A percentile compares a stretch with the other conserved stretches of the same genome.
phyloP scores from a whole-genome alignment of 192 early-diverging fungal genomes.

The Piromyces finnis region DNA sequence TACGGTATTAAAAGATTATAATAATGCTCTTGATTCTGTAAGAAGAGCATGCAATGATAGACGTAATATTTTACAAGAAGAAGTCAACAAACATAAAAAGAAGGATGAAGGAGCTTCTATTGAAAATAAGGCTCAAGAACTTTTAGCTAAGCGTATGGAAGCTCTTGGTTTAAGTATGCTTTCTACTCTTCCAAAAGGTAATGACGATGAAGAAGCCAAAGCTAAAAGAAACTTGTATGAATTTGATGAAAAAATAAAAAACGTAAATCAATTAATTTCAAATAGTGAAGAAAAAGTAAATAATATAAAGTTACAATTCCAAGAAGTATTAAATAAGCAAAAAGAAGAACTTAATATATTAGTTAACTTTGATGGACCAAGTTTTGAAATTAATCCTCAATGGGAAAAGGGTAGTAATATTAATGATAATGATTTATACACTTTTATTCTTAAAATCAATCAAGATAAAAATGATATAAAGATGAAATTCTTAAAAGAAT shows the following conservation, averaged over 20 bases:
- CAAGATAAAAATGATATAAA: neutral
- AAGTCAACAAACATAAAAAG: neutral
- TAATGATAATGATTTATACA: neutral
- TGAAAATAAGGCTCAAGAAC: neutral
- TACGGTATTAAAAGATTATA: neutral
- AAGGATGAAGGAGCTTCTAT: neutral
- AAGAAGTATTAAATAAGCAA: neutral
- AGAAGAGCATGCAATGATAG: neutral
- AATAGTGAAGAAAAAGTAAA: neutral
- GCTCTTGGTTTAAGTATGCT: neutral
- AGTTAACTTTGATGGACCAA: neutral
- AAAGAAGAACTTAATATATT: neutral
- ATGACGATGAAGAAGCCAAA: neutral
- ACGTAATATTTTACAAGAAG: neutral
- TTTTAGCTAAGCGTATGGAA: neutral
- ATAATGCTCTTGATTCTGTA: neutral
- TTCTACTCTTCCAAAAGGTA: neutral
- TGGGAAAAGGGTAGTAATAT: neutral
- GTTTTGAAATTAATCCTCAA: neutral
- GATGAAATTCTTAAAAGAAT: neutral
- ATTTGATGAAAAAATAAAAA: neutral
- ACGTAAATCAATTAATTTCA: neutral
- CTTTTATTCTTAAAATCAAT: neutral
- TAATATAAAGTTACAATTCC: neutral
- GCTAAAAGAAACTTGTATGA: neutral